phyloP scores from a whole-genome alignment of 768 basidiomycete species.

The Rhodocollybia butyracea region DNA sequence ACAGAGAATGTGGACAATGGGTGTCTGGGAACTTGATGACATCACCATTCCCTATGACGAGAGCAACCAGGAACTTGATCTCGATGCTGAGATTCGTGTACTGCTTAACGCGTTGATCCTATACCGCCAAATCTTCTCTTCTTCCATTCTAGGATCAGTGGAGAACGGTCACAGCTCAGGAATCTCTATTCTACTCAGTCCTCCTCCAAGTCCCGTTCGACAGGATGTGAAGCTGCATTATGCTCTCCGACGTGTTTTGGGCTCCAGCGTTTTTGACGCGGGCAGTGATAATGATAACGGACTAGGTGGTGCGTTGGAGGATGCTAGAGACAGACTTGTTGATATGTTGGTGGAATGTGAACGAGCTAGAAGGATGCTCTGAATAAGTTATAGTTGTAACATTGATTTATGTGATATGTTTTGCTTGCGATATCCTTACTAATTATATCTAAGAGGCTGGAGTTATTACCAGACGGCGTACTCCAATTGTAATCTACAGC shows the following conservation, averaged over 20 bases:
- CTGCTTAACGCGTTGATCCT: slow-evolving; percentile 60
- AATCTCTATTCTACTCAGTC: slow-evolving; percentile 46
- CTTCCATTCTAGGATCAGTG: slow-evolving; percentile 14
- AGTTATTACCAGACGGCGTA: too few species aligned
- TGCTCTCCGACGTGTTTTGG: slow-evolving; percentile 52
- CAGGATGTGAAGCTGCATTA: slow-evolving; percentile 37
- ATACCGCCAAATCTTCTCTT: slow-evolving; percentile 57
- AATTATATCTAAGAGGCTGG: too few species aligned
- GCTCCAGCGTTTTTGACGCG: slow-evolving; percentile 43
- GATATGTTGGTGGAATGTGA: slow-evolving; percentile 55
- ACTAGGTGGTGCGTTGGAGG: slow-evolving; percentile 55
- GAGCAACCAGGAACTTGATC: slow-evolving; percentile 18
- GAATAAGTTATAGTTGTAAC: neutral
- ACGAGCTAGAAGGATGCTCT: slow-evolving; percentile 12
- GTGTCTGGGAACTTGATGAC: slow-evolving; percentile 29
- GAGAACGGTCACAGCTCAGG: slow-evolving; percentile 6
- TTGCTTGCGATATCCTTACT: too few species aligned
- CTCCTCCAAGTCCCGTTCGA: slow-evolving; percentile 51
- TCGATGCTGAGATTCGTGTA: slow-evolving; percentile 46
- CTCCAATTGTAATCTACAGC: too few species aligned
- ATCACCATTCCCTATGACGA: slow-evolving; percentile 19
- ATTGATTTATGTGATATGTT: too few species aligned
- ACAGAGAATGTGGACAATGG: slow-evolving; percentile 53
- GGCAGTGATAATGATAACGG: slow-evolving; percentile 26
- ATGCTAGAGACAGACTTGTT: slow-evolving; percentile 73